These are phyloP conservation scores for Chenopodium suecicum DNA, from an alignment of 148 eudicot species.

Conservation along the genomic window DNA sequence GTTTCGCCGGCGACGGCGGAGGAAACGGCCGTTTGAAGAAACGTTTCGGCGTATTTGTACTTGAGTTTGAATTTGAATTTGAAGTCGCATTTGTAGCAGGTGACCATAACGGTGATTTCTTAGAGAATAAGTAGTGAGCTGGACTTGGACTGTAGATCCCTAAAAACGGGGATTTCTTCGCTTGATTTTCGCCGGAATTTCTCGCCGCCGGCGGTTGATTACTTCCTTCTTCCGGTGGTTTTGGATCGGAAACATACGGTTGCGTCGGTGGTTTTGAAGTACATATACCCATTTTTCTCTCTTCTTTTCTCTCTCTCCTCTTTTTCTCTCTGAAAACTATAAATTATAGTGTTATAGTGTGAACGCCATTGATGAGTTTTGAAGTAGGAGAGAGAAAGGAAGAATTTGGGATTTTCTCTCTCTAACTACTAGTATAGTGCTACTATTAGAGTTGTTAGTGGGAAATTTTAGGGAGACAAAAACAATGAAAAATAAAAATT, in stretches of 20 bases:
- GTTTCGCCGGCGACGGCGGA: constrained; percentile 93
- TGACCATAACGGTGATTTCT: constrained; percentile 73
- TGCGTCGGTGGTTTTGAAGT: constrained; percentile 52
- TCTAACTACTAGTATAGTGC: background rate
- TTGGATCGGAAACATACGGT: constrained; percentile 19
- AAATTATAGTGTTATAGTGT: constrained; percentile 1
- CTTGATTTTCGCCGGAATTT: constrained; percentile 23
- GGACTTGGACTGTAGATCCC: constrained; percentile 83
- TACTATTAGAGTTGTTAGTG: background rate
- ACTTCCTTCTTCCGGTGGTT: background rate
- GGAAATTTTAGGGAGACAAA: background rate
- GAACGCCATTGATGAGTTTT: constrained; percentile 7
- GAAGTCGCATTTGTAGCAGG: constrained; percentile 39
- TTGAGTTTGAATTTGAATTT: constrained; percentile 48
- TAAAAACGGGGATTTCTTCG: constrained; percentile 64
- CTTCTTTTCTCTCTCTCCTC: too few species aligned
- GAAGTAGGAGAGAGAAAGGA: background rate
- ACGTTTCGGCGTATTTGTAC: constrained; percentile 60
- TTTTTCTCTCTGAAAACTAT: too few species aligned
- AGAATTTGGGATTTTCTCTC: background rate
- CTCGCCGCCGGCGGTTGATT: constrained; percentile 1
- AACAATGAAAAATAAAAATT: too few species aligned
- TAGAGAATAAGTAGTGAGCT: constrained; percentile 61
- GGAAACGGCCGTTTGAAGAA: constrained; percentile 68
- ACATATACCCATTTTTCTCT: constrained; percentile 56